A percentile compares a stretch with the other conserved stretches of the same genome.
Conservation (phyloP, 192 early-diverging fungal species). For the Backusella morwellensis region DNA sequence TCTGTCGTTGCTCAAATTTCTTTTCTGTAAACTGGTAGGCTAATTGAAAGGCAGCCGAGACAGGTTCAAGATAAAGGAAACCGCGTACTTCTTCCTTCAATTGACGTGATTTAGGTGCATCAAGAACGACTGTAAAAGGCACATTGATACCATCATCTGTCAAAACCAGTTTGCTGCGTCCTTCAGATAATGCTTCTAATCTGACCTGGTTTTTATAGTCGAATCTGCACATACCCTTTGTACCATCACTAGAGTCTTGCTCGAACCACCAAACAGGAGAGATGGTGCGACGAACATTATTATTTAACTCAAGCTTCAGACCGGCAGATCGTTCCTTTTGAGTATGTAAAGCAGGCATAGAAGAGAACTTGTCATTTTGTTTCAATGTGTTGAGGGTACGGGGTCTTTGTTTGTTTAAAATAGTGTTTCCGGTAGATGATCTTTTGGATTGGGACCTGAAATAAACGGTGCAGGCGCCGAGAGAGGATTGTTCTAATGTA, state of each 20-base stretch:
- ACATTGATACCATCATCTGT: slow-evolving; percentile 17
- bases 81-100: slow-evolving; percentile 17
- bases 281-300: slow-evolving; percentile 19
- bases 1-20: background rate
- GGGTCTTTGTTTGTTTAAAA: background rate
- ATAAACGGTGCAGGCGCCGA: slow-evolving; percentile 15
- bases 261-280: slow-evolving; percentile 32
- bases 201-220: slow-evolving; percentile 32
- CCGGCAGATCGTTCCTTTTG: background rate
- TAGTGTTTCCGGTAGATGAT: background rate
- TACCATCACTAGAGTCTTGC: slow-evolving; percentile 19
- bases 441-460: slow-evolving; percentile 11
- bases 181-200: slow-evolving; percentile 29
- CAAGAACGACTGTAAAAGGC: slow-evolving; percentile 13
- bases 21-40: background rate
- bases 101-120: background rate
- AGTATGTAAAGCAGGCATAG: background rate
- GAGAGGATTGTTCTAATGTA: background rate
- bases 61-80: slow-evolving; percentile 12
- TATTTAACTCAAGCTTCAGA: background rate
- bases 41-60: slow-evolving; percentile 2
- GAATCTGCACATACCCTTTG: slow-evolving; percentile 31
- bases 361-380: background rate
- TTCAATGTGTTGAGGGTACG: background rate
- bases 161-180: slow-evolving; percentile 6